Evolutionary conservation across 2,329 filamentous ascomycete genomes (phyloP), one percentile per base, ranked within the genome.

Genomic region (Myotisia sp.): DNA sequence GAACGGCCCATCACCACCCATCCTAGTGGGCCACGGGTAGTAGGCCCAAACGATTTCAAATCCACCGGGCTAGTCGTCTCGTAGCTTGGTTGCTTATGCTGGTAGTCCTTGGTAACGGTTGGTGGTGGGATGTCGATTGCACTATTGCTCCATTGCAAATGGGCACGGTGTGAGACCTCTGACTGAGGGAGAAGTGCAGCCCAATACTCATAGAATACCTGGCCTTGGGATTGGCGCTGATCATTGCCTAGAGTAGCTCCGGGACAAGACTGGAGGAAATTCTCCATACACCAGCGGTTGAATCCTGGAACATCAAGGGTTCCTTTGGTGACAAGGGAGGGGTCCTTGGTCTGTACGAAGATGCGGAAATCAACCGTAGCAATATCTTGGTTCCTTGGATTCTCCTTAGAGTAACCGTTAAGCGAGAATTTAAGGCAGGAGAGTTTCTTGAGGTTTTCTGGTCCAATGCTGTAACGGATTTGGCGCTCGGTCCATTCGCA

Each of bases 261-360:
- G 4, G 50, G 48, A 36, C 47, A 51, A 6, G 44, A 43, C 37
- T 47, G 43, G n/a, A 48, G 43, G 18, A 50, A 41, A 16, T 42
- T 46, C 30, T 49, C 44, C 12, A 46, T 47, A 36, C 41, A 48
- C 17, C 39, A 44, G 3, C 45, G 42, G 3, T 40, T 35, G 29
- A 51, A 50, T 24, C 36, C 47, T 19, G n/a, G 36, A 36, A 37
- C 37, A 22, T 28, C 41, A 26, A 43, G 42, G 24, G 37, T 36
- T n/a, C n/a, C n/a, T n/a, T n/a, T n/a, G n/a, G n/a, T n/a, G n/a
- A n/a, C n/a, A n/a, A n/a, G n/a, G 23, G 43, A 47, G 21, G 58
- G 47, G 29, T 50, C 48, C 16, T 36, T 47, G 7, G 65, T 60
- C 41, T 70, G 59, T 0, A 55, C 46, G 20, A 60, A 53, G 26